A percentile compares a stretch with the other conserved stretches of the same genome.
These are phyloP conservation scores for Globisporangium sylvaticum DNA, from an alignment of 352 stramenopile genomes.

Conservation along the genomic window DNA sequence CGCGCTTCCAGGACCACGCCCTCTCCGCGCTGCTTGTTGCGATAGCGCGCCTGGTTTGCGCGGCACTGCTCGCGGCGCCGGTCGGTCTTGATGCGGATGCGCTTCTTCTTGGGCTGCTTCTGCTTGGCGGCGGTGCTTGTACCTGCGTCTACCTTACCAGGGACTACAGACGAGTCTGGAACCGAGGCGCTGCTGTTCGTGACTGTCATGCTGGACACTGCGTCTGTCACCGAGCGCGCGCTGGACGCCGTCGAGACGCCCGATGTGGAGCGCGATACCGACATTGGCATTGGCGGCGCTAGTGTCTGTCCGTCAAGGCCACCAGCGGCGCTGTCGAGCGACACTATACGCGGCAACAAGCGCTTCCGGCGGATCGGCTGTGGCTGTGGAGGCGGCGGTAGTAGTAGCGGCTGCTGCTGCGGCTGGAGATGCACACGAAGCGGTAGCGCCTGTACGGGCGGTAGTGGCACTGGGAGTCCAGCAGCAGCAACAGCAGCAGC, in stretches of 20 bases:
- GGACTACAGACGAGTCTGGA: neutral
- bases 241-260: neutral
- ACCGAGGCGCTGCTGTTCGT: neutral
- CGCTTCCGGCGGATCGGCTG: neutral
- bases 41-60: constrained; percentile 53
- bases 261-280: neutral
- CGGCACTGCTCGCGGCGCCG: constrained; percentile 52
- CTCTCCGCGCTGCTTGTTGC: constrained; percentile 42
- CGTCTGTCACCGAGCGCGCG: neutral
- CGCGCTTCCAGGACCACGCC: constrained; percentile 26
- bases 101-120: constrained; percentile 25
- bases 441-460: constrained; percentile 1
- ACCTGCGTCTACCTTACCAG: neutral
- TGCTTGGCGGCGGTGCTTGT: neutral
- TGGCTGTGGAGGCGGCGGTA: neutral
- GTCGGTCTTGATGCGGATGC: constrained; percentile 35
- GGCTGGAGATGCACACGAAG: neutral
- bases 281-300: neutral
- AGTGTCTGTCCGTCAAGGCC: neutral
- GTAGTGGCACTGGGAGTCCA: neutral
- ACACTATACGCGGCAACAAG: neutral
- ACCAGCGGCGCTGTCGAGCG: neutral
- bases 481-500: too few species aligned
- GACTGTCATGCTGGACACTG: neutral
- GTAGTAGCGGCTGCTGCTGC: neutral